These are phyloP conservation scores for Clarireedia hainanense DNA, from an alignment of 2,329 filamentous ascomycete genomes.

Conservation along the genomic window DNA sequence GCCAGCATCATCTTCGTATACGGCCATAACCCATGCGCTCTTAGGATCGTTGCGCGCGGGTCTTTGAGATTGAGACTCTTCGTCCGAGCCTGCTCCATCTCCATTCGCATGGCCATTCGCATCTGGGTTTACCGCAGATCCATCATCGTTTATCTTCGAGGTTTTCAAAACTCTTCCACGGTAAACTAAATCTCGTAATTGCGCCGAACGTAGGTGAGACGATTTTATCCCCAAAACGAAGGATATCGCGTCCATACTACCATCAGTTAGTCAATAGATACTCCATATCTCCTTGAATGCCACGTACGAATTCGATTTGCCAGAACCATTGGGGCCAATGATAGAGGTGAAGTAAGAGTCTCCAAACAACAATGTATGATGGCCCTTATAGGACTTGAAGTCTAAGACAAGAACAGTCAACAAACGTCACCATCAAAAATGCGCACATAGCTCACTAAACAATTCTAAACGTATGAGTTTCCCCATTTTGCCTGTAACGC, in stretches of 20 bases:
- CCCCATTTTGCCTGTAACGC: slow-evolving; percentile 60
- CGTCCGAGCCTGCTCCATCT: slow-evolving; percentile 46
- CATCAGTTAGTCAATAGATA: slow-evolving; percentile 18
- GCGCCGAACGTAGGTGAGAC: slow-evolving; percentile 89
- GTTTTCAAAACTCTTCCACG: slow-evolving; percentile 88
- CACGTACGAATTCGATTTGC: slow-evolving; percentile 95
- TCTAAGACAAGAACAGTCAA: slow-evolving; percentile 43
- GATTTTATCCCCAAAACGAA: slow-evolving; percentile 99
- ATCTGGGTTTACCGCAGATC: slow-evolving; percentile 47
- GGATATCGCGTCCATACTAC: slow-evolving; percentile 96
- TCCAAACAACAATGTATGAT: slow-evolving; percentile 88
- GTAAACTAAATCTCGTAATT: slow-evolving; percentile 92
- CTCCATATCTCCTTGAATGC: slow-evolving; percentile 17
- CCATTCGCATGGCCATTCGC: slow-evolving; percentile 56
- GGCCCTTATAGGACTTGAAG: slow-evolving; percentile 99
- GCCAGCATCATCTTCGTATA: slow-evolving; percentile 94
- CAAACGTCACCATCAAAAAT: neutral
- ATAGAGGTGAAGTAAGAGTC: slow-evolving; percentile 99
- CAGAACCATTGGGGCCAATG: slow-evolving; percentile 98
- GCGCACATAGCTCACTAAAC: slow-evolving; percentile 57
- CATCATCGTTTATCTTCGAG: slow-evolving; percentile 86
- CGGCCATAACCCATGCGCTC: slow-evolving; percentile 97
- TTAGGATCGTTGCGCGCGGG: slow-evolving; percentile 77
- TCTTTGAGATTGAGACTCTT: slow-evolving; percentile 52
- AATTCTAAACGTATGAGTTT: slow-evolving; percentile 93